A percentile compares a stretch with the other conserved stretches of the same genome.
Evolutionary conservation across 1,139 yeast genomes (phyloP).

Genomic region (Lodderomyces parapsilosis): DNA sequence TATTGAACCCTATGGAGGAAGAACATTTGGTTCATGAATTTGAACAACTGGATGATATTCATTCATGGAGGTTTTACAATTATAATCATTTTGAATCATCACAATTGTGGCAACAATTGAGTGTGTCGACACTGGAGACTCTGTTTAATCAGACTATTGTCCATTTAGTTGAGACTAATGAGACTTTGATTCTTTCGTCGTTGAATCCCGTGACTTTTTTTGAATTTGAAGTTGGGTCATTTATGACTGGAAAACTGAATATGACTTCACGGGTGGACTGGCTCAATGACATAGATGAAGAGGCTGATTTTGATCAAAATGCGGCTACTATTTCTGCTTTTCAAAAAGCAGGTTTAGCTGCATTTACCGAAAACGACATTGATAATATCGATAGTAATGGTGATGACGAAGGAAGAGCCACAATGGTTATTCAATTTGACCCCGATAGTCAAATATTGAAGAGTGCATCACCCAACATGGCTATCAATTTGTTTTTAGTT

Average conservation of each 20-base stretch:
- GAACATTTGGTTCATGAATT: constrained; percentile 4
- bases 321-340: background rate
- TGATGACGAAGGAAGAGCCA: background rate
- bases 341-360: no score
- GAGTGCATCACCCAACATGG: background rate
- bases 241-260: background rate
- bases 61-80: constrained; percentile 3
- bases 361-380: background rate
- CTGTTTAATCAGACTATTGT: constrained; percentile 1
- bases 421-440: constrained; percentile 2
- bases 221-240: constrained; percentile 2
- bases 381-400: background rate
- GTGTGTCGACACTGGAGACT: background rate
- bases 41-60: constrained; percentile 1
- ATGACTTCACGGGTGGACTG: background rate
- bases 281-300: background rate
- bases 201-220: constrained; percentile 2
- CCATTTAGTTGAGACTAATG: constrained; percentile 1
- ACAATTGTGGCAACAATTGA: constrained; percentile 4
- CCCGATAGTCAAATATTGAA: background rate
- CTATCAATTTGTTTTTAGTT: constrained; percentile 4
- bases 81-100: constrained; percentile 3
- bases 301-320: background rate
- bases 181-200: constrained; percentile 2
- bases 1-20: background rate